These are phyloP conservation scores for Casaregolazyma lundiana DNA, from an alignment of 1,139 yeast species.

Conservation along the genomic window DNA sequence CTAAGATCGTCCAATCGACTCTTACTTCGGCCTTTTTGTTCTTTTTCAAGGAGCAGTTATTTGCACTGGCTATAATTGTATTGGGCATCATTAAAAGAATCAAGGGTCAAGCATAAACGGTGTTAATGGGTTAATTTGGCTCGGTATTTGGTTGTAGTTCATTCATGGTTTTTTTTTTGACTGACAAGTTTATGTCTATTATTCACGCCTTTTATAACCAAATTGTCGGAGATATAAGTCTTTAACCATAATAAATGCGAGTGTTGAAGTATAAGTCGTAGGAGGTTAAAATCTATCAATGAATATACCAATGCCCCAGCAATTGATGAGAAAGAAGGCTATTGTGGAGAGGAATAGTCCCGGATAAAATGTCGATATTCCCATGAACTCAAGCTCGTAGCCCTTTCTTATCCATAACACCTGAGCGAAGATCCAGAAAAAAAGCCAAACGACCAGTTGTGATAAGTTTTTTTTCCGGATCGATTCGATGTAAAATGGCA, in stretches of 20 bases:
- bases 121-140: neutral
- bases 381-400: conserved; percentile 75
- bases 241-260: neutral
- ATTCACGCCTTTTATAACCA: too few species aligned
- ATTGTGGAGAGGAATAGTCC: conserved; percentile 56
- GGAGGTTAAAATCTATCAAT: conserved; percentile 14
- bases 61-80: conserved; percentile 30
- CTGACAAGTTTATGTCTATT: too few species aligned
- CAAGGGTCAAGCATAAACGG: conserved; percentile 13
- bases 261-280: neutral
- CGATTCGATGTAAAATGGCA: conserved; percentile 55
- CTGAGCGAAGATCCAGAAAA: conserved; percentile 68
- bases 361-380: conserved; percentile 59
- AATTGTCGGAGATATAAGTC: neutral
- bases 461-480: conserved; percentile 20
- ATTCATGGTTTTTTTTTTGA: neutral
- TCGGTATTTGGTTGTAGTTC: neutral
- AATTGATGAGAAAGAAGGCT: conserved; percentile 65
- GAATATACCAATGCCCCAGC: conserved; percentile 50
- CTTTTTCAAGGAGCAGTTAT: conserved; percentile 82
- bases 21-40: conserved; percentile 86
- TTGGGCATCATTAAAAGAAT: conserved; percentile 26
- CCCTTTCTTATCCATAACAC: conserved; percentile 77
- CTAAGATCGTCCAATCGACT: conserved; percentile 79
- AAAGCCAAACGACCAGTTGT: conserved; percentile 33